These are phyloP conservation scores for Wallacemonas sp. DNA, from an alignment of 208 protist species.

Conservation along the genomic window DNA sequence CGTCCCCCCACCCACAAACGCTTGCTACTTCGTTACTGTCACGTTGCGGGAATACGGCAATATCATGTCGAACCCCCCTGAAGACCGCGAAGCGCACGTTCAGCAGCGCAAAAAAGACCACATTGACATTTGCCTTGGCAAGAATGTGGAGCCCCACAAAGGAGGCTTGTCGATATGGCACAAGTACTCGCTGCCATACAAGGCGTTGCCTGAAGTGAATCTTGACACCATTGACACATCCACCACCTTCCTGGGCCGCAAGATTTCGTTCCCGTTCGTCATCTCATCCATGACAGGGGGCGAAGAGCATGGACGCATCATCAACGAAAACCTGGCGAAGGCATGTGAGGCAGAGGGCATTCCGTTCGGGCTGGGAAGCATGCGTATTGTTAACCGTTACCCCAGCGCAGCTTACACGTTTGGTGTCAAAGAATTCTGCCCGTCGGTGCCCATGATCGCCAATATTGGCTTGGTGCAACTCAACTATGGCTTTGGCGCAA, in stretches of 20 bases:
- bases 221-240: constrained; percentile 75
- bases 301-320: constrained; percentile 85
- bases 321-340: constrained; percentile 91
- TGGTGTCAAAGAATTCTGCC: constrained; percentile 86
- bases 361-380: constrained; percentile 89
- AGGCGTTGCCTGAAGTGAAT: constrained; percentile 84
- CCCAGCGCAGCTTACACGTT: constrained; percentile 79
- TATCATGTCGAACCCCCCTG: neutral
- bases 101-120: constrained; percentile 88
- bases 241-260: constrained; percentile 69
- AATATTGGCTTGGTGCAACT: constrained; percentile 93
- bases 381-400: constrained; percentile 92
- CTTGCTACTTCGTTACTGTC: too few relatives aligned
- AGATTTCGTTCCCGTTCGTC: constrained; percentile 85
- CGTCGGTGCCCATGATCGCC: constrained; percentile 89
- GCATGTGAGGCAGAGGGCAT: constrained; percentile 87
- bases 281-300: constrained; percentile 92
- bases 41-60: neutral
- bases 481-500: constrained; percentile 90
- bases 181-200: constrained; percentile 86
- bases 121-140: constrained; percentile 88
- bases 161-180: constrained; percentile 59
- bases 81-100: constrained; percentile 71
- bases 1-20: too few relatives aligned
- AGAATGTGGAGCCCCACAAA: constrained; percentile 86